Evolutionary conservation across 257 asterid genomes (phyloP).

Genomic region (Leptodermis oblonga): DNA sequence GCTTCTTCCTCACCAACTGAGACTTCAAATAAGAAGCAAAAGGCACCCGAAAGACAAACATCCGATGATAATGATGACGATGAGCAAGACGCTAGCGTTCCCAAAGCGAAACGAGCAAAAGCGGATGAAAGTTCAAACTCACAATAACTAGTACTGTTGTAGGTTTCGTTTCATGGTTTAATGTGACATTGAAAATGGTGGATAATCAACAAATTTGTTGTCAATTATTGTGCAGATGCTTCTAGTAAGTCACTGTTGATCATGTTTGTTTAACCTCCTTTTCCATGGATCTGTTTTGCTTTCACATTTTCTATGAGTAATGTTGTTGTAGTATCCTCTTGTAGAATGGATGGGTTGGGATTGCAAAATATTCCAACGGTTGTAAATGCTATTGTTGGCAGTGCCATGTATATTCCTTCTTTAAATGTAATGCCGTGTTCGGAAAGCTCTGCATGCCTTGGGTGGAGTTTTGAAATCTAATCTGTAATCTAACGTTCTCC

Average conservation of each 20-base stretch:
- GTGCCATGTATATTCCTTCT: no score
- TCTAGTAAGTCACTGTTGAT: constrained; percentile 1
- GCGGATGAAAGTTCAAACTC: constrained; percentile 25
- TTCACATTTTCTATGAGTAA: neutral
- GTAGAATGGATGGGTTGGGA: no score
- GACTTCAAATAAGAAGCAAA: constrained; percentile 19
- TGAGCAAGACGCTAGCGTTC: constrained; percentile 20
- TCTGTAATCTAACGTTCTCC: no score
- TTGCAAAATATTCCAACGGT: no score
- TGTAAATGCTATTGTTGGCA: no score
- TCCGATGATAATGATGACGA: constrained; percentile 30
- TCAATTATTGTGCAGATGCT: constrained; percentile 15
- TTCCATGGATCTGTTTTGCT: neutral
- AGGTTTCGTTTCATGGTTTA: neutral
- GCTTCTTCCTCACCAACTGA: constrained; percentile 16
- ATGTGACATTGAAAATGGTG: constrained; percentile 3
- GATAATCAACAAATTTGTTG: constrained; percentile 1
- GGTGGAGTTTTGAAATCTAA: no score
- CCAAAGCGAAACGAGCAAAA: constrained; percentile 43
- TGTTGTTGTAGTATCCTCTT: neutral
- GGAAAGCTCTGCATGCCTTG: no score
- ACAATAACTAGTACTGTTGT: constrained; percentile 13
- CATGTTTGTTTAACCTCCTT: neutral
- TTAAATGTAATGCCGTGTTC: no score
- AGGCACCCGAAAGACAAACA: constrained; percentile 24